phyloP scores from a whole-genome alignment of 306 rosid genomes.

The Sicyos edulis region DNA sequence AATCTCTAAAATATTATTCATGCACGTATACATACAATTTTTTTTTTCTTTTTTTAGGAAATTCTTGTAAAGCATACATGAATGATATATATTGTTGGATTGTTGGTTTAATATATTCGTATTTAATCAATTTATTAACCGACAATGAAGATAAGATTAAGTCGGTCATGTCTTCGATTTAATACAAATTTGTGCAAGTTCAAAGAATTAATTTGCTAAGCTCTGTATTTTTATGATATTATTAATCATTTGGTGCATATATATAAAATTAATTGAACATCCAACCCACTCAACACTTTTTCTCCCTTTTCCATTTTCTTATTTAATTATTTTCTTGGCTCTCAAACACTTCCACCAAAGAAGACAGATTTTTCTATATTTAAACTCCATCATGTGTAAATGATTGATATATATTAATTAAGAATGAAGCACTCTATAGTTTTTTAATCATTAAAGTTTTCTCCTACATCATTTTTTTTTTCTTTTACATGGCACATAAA shows the following conservation, averaged over 20 bases:
- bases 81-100: not conserved
- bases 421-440: not conserved
- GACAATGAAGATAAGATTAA: constrained; percentile 13
- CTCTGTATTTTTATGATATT: not conserved
- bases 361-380: not conserved
- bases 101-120: not conserved
- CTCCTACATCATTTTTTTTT: not conserved
- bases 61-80: not conserved
- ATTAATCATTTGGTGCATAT: constrained; percentile 14
- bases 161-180: constrained; percentile 17
- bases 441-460: constrained; percentile 1
- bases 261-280: not conserved
- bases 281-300: constrained; percentile 2
- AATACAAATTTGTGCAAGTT: not conserved
- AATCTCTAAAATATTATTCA: not conserved
- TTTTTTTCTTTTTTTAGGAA: not conserved
- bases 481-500: not conserved
- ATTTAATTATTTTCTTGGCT: not conserved
- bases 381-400: constrained; percentile 6
- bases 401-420: constrained; percentile 14
- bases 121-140: constrained; percentile 2
- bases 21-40: not conserved
- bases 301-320: not conserved
- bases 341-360: constrained; percentile 2
- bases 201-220: constrained; percentile 9